Conservation (phyloP, 2,329 filamentous ascomycete species). For the Trichoderma atrobrunneum region DNA sequence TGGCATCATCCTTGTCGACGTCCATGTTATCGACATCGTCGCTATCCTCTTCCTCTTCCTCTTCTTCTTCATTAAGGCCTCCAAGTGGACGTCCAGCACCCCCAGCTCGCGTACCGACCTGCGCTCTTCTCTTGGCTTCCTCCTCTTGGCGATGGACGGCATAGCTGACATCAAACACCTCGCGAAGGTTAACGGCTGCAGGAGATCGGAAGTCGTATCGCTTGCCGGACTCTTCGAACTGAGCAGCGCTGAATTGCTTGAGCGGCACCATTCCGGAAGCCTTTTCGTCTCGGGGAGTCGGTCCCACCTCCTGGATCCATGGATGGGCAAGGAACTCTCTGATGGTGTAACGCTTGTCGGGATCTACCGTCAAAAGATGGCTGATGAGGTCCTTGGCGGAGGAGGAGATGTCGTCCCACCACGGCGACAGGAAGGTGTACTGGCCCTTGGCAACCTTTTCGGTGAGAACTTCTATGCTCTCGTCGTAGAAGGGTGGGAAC, state of each 20-base stretch:
- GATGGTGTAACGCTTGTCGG: slow-evolving; percentile 92
- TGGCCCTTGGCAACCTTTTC: slow-evolving; percentile 97
- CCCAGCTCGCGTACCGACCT: slow-evolving; percentile 70
- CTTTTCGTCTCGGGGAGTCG: slow-evolving; percentile 58
- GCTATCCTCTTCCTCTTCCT: slow-evolving; percentile 67
- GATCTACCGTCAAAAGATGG: slow-evolving; percentile 90
- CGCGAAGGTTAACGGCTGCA: slow-evolving; percentile 88
- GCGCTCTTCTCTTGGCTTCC: slow-evolving; percentile 86
- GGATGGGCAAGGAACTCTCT: slow-evolving; percentile 90
- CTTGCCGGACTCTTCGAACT: slow-evolving; percentile 57
- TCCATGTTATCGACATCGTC: slow-evolving; percentile 45
- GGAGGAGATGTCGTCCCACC: slow-evolving; percentile 99
- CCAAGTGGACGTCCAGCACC: slow-evolving; percentile 56
- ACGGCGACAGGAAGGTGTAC: slow-evolving; percentile 95
- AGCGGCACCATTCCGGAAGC: slow-evolving; percentile 45
- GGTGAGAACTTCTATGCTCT: slow-evolving; percentile 93
- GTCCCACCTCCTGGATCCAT: slow-evolving; percentile 73
- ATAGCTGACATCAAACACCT: slow-evolving; percentile 98
- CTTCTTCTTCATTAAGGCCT: slow-evolving; percentile 64
- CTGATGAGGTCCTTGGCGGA: slow-evolving; percentile 91
- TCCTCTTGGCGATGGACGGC: slow-evolving; percentile 96
- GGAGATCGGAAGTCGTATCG: slow-evolving; percentile 93
- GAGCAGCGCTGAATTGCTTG: slow-evolving; percentile 56
- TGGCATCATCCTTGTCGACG: slow-evolving; percentile 28
- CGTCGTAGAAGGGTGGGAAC: slow-evolving; percentile 97